Evolutionary conservation across 1,284 basidiomycete species (phyloP), one percentile per base, ranked within the genome.

Genomic region (Laetiporus sulphureus): DNA sequence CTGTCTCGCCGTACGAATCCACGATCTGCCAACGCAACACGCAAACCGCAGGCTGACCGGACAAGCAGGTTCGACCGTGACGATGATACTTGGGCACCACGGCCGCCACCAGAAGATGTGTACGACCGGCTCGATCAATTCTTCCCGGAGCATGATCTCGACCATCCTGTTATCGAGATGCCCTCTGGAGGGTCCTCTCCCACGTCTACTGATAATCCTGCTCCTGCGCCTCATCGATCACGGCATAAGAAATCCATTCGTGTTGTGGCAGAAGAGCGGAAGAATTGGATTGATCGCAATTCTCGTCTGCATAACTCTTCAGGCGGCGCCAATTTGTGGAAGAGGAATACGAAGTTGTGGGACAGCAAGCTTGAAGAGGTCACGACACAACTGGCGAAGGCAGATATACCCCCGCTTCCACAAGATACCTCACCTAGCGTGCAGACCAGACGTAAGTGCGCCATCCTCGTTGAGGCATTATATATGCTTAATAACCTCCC

Each of bases 91-190:
- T 92, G 89, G 89, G 85, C 86, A 36, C 80, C 87, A 50, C 87
- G 96, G 57, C 96, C 96, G 11, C 82, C 86, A 23, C 83, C 94
- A 0, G 96, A 99, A 60, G 88, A 91, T 55, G 84, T 99, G 41
- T 93, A 94, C 61, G 89, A 98, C 43, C 83, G 89, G 42, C 73
- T 99, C 5, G 91, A 98, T 55, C 83, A 89, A 50, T 97, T 91
- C 70, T 99, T 99, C 73, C 94, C 94, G 0, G 83, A 89, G 52
- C 91, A 97, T 60, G 94, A 99, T 59, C 76, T 99, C 38, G 96
- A 99, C 65, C 88, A 91, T 59, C 95, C 95, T 1, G 83, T 99
- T 45, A 87, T 98, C 43, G 94, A 98, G 51, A 75, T 83, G 5
- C 73, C 74, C 10, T 82, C 86, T 1, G 87, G 86, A 10, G 83